Evolutionary conservation across 192 early-diverging fungal species (phyloP).

Genomic region (Umbelopsis isabellina): DNA sequence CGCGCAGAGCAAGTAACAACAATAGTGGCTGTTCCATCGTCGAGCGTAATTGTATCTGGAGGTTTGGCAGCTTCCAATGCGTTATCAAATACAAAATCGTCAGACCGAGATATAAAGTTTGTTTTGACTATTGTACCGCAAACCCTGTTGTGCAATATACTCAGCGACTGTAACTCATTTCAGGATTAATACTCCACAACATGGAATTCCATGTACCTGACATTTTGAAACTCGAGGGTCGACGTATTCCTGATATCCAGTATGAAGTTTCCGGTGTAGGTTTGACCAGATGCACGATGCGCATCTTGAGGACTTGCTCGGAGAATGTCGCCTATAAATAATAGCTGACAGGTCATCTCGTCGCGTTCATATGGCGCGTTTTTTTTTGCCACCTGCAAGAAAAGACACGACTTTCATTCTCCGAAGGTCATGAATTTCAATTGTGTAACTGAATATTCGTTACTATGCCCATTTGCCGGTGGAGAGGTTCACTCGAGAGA

Average conservation of each 20-base stretch:
- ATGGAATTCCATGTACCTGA: conserved; percentile 23
- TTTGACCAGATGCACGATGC: too few species aligned
- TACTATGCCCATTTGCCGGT: not conserved
- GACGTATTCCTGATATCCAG: not conserved
- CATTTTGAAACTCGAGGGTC: conserved; percentile 15
- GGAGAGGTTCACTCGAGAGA: not conserved
- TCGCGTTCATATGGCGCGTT: not conserved
- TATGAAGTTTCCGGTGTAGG: not conserved
- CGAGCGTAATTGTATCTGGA: not conserved
- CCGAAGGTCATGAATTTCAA: conserved; percentile 1
- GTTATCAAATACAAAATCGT: not conserved
- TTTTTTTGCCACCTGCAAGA: not conserved
- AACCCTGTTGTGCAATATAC: not conserved
- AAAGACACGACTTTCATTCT: not conserved
- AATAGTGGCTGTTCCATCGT: conserved; percentile 15
- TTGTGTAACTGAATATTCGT: not conserved
- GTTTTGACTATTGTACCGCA: conserved; percentile 11
- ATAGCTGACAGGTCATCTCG: not conserved
- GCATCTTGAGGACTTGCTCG: not conserved
- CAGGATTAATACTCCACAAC: conserved; percentile 8
- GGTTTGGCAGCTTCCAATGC: not conserved
- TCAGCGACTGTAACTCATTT: not conserved
- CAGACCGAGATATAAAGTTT: not conserved
- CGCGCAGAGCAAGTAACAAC: not conserved
- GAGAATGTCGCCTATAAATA: conserved; percentile 16